Percentiles rank a stretch among this genome's conserved stretches.
Conservation (phyloP, 2,329 filamentous ascomycete species). For the Sarocladium brachiariae region DNA sequence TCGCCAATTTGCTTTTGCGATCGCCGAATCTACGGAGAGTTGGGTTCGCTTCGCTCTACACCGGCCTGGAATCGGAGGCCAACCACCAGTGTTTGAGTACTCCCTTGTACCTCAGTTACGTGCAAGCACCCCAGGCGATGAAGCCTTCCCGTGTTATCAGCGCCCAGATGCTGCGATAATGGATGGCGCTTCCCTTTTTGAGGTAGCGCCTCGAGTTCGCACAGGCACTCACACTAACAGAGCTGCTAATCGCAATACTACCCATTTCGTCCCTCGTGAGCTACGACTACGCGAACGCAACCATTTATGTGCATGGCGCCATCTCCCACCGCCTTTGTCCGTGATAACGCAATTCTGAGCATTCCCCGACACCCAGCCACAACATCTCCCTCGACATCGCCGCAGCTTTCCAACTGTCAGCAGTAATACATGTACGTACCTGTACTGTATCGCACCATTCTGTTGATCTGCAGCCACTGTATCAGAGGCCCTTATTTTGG, state of each 20-base stretch:
- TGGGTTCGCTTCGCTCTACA: neutral
- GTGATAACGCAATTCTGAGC: neutral
- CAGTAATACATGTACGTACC: too few species aligned
- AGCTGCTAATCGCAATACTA: neutral
- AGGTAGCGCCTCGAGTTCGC: too few species aligned
- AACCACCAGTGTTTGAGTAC: neutral
- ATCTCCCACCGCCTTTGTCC: neutral
- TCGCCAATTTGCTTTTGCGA: neutral
- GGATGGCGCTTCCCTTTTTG: neutral
- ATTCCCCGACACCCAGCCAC: neutral
- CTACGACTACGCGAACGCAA: slow-evolving; percentile 2
- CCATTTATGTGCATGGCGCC: slow-evolving; percentile 4
- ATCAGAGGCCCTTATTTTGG: neutral
- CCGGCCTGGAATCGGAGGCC: neutral
- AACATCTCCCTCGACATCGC: neutral
- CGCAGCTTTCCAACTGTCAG: too few species aligned
- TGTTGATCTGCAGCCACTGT: neutral
- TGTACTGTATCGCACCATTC: too few species aligned
- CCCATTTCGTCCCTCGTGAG: neutral
- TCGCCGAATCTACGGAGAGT: neutral
- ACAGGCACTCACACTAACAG: neutral
- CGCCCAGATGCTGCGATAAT: neutral
- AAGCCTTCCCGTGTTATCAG: neutral
- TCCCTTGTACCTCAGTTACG: neutral
- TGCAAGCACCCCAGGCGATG: neutral